Conservation (phyloP, 352 stramenopile genomes). For the Albugo candida region DNA sequence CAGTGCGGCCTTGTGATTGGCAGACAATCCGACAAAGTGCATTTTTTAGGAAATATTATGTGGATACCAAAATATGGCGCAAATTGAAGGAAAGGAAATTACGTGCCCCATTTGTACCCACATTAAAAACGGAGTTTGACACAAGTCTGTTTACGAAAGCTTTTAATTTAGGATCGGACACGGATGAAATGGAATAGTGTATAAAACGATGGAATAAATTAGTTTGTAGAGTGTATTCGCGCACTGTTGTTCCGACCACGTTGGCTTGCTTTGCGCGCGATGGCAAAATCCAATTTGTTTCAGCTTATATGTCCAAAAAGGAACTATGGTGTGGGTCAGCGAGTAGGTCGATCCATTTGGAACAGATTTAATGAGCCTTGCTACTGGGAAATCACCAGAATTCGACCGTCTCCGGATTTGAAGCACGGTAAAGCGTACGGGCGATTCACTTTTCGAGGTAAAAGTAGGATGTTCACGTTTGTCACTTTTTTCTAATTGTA, state of each 20-base stretch:
- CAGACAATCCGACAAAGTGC: slow-evolving; percentile 15
- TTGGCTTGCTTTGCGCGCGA: neutral
- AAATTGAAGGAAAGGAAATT: slow-evolving; percentile 20
- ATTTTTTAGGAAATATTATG: slow-evolving; percentile 34
- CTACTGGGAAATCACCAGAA: slow-evolving; percentile 67
- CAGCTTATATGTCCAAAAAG: slow-evolving; percentile 45
- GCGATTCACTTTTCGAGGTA: slow-evolving; percentile 61
- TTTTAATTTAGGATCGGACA: too few species aligned
- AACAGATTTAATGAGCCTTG: slow-evolving; percentile 45
- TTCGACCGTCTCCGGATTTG: slow-evolving; percentile 47
- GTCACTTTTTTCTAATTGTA: neutral
- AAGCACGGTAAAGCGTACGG: slow-evolving; percentile 77
- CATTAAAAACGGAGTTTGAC: slow-evolving; percentile 34
- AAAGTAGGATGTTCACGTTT: slow-evolving; percentile 6
- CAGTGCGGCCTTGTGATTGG: slow-evolving; percentile 20
- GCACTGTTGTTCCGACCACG: too few species aligned
- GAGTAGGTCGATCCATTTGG: slow-evolving; percentile 61
- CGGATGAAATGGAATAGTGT: too few species aligned
- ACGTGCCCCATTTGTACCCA: slow-evolving; percentile 31
- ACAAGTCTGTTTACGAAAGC: slow-evolving; percentile 41
- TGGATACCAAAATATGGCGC: slow-evolving; percentile 19
- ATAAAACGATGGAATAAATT: too few species aligned
- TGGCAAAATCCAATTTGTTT: slow-evolving; percentile 29
- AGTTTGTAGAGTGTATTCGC: too few species aligned
- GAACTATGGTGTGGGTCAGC: slow-evolving; percentile 46